Conservation (phyloP, 768 basidiomycete species). For the Lentinus tigrinus region DNA sequence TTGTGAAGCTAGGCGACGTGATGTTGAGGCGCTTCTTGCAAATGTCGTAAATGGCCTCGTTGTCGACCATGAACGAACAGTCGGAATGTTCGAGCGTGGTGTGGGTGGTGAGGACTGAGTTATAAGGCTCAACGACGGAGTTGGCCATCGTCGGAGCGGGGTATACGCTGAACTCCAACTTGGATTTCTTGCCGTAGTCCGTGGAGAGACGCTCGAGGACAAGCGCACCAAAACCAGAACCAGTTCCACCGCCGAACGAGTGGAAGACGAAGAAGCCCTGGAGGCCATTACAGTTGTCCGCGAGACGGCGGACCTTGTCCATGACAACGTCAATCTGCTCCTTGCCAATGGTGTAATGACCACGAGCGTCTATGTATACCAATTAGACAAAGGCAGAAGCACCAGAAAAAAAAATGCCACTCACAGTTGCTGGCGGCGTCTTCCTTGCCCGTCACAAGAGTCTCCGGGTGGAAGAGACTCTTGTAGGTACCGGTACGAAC, state of each 20-base stretch:
- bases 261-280: conserved; percentile 99
- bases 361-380: conserved; percentile 77
- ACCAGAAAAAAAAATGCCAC: conserved; percentile 18
- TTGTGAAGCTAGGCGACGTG: conserved; percentile 57
- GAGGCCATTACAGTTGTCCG: conserved; percentile 96
- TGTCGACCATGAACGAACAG: conserved; percentile 97
- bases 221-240: conserved; percentile 98
- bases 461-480: conserved; percentile 98
- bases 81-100: conserved; percentile 99
- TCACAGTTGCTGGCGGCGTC: conserved; percentile 99
- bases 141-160: conserved; percentile 92
- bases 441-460: conserved; percentile 97
- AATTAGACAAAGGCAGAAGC: conserved; percentile 8
- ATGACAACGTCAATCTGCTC: conserved; percentile 96
- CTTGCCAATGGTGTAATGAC: conserved; percentile 98
- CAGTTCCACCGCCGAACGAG: conserved; percentile 99
- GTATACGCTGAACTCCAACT: conserved; percentile 98
- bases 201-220: conserved; percentile 95
- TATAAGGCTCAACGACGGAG: conserved; percentile 99
- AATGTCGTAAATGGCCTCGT: conserved; percentile 71
- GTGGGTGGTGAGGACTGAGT: conserved; percentile 96
- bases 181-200: conserved; percentile 99
- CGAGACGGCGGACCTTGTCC: conserved; percentile 95
- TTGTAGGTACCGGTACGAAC: conserved; percentile 95
- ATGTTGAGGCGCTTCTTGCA: conserved; percentile 58